Evolutionary conservation across 768 basidiomycete genomes (phyloP).

Genomic region (Coprinopsis sp.): DNA sequence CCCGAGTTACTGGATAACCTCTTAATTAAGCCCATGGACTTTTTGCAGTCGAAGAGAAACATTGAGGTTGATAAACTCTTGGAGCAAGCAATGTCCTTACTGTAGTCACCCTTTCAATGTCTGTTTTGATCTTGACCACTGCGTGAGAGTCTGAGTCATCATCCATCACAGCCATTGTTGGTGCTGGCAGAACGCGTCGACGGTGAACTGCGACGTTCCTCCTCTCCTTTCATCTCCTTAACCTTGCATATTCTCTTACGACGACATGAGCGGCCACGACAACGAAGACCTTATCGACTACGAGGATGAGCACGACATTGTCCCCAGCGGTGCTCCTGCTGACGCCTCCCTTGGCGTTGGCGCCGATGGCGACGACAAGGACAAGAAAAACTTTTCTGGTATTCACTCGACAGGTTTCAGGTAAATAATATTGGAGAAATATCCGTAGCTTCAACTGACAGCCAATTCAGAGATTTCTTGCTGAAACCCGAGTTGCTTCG

Average conservation of each 20-base stretch:
- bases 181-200: too few relatives aligned
- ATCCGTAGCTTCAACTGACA: conserved; percentile 9
- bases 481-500: conserved; percentile 95
- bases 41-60: conserved; percentile 19
- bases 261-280: conserved; percentile 72
- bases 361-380: conserved; percentile 63
- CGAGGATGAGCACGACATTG: conserved; percentile 84
- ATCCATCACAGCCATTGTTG: too few relatives aligned
- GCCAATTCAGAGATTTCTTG: conserved; percentile 67
- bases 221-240: conserved; percentile 21
- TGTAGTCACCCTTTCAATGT: too few relatives aligned
- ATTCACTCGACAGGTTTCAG: conserved; percentile 99
- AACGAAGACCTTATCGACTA: conserved; percentile 93
- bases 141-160: too few relatives aligned
- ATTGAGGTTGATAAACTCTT: conserved; percentile 17
- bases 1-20: conserved; percentile 40
- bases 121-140: too few relatives aligned
- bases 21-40: conserved; percentile 38
- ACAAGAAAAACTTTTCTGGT: conserved; percentile 98
- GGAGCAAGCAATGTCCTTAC: conserved; percentile 6
- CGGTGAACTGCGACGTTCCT: conserved; percentile 18
- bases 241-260: conserved; percentile 18
- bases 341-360: conserved; percentile 45
- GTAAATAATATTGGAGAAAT: conserved; percentile 40
- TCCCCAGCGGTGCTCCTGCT: conserved; percentile 51